Percentiles rank a stretch among this genome's conserved stretches.
phyloP scores from a whole-genome alignment of 1,139 yeast species.

The Yamadazyma epiphylla region DNA sequence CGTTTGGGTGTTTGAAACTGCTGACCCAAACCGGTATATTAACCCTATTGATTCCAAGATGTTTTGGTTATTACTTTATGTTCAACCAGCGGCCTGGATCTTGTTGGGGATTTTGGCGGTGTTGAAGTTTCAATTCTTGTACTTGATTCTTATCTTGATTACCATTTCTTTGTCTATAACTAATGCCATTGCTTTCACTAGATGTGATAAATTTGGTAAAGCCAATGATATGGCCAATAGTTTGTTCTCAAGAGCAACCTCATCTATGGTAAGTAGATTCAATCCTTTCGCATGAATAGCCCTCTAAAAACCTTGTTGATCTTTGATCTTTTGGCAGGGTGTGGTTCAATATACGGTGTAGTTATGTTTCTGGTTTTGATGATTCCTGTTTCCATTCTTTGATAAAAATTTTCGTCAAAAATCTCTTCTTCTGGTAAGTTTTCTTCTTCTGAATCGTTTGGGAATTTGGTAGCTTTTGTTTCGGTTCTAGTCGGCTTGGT shows the following conservation, averaged over 20 bases:
- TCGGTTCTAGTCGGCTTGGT: too few species aligned
- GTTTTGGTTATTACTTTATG: constrained; percentile 79
- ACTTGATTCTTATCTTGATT: constrained; percentile 60
- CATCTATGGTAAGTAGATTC: constrained; percentile 44
- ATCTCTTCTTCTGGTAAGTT: too few species aligned
- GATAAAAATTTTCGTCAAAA: too few species aligned
- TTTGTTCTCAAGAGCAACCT: constrained; percentile 48
- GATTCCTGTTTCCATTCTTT: constrained; percentile 2
- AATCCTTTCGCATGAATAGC: too few species aligned
- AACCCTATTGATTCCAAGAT: constrained; percentile 89
- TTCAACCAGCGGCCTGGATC: constrained; percentile 73
- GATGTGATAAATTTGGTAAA: constrained; percentile 85
- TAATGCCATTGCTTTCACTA: constrained; percentile 84
- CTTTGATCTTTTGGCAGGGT: too few species aligned
- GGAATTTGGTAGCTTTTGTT: too few species aligned
- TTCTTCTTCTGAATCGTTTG: too few species aligned
- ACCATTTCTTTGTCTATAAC: constrained; percentile 72
- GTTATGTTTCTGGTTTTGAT: constrained; percentile 3
- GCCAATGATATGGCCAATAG: constrained; percentile 56
- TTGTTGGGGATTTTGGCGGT: constrained; percentile 72
- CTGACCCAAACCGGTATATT: constrained; percentile 75
- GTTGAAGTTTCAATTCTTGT: constrained; percentile 72
- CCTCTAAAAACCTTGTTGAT: too few species aligned
- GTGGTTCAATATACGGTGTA: too few species aligned
- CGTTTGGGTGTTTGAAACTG: constrained; percentile 87